Conservation (phyloP, 345 rosid genomes). For the Eucalyptus regnans region DNA sequence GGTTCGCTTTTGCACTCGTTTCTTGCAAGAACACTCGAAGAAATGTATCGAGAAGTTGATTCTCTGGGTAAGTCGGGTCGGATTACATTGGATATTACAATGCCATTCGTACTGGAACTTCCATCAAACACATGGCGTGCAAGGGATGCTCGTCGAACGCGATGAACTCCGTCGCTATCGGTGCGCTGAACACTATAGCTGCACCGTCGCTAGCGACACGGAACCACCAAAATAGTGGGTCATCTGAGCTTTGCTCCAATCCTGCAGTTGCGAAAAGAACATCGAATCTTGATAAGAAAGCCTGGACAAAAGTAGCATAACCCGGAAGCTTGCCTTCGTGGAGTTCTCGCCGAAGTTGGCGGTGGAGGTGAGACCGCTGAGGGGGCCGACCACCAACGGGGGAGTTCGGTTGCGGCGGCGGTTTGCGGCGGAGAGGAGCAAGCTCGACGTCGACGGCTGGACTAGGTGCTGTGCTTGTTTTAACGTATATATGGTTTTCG, state of each 20-base stretch:
- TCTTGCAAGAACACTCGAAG: neutral
- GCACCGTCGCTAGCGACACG: neutral
- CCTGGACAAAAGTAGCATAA: neutral
- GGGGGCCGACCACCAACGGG: neutral
- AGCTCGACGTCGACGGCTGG: neutral
- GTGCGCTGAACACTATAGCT: neutral
- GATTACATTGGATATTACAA: neutral
- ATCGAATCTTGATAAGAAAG: neutral
- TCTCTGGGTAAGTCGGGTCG: neutral
- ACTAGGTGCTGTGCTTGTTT: too few relatives aligned
- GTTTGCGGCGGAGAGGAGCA: neutral
- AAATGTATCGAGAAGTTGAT: neutral
- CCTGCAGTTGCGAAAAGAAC: neutral
- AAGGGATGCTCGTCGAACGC: neutral
- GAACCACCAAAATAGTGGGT: neutral
- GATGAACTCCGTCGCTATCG: neutral
- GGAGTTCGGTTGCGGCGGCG: neutral
- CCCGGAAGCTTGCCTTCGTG: neutral
- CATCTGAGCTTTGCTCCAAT: neutral
- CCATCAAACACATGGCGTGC: neutral
- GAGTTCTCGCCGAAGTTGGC: neutral
- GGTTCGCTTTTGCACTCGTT: neutral
- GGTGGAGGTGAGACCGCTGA: neutral
- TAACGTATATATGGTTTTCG: too few relatives aligned
- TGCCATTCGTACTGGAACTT: neutral